Evolutionary conservation across 768 basidiomycete genomes (phyloP), one percentile per base, ranked within the genome.

Genomic region (Auriscalpium orientale): DNA sequence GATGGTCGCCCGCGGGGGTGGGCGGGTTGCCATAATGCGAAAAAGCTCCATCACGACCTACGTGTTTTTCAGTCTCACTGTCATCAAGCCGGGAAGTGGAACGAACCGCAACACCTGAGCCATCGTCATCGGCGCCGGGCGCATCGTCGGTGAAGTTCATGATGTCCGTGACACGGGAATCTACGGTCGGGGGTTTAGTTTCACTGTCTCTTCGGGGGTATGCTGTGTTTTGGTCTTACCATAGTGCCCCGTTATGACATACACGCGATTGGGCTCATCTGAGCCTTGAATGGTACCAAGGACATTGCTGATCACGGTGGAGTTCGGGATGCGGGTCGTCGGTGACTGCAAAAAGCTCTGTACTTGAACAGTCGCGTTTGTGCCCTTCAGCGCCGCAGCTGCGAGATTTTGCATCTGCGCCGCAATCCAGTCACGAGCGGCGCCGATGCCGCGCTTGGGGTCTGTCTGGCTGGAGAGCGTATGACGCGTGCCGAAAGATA

Each of bases 41-140:
- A 78, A 76, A 12, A 81, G 67, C 62, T 81, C 79, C 73, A 81
- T 74, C 0, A 75, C 74, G n/a, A 80, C 58, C 54, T 49, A 36
- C 10, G 44, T 11, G 22, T 9, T 6, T 10, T n/a, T 34, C 40
- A 20, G 35, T 46, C 45, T 37, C 43, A 12, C 49, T 1, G 20
- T 18, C 12, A 16, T 13, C 33, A 45, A 28, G 34, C 15, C 13
- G 20, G 45, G 10, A 36, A 44, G n/a, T 36, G 40, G 9, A 22
- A 47, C 56, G 6, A 20, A 50, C 71, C 10, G 80, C 80, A 13
- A 81, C 79, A 0, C 79, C 80, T 12, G 78, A 80, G 1, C 65
- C 79, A 57, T 81, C 81, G 59, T 81, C 81, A 57, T 79, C 74
- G 45, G 79, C 78, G 4, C 79, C 79, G 13, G 80, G 78, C 35